Percentiles rank a stretch among this genome's conserved stretches.
Evolutionary conservation across 306 rosid species (phyloP).

Genomic region (Trifolium repens): DNA sequence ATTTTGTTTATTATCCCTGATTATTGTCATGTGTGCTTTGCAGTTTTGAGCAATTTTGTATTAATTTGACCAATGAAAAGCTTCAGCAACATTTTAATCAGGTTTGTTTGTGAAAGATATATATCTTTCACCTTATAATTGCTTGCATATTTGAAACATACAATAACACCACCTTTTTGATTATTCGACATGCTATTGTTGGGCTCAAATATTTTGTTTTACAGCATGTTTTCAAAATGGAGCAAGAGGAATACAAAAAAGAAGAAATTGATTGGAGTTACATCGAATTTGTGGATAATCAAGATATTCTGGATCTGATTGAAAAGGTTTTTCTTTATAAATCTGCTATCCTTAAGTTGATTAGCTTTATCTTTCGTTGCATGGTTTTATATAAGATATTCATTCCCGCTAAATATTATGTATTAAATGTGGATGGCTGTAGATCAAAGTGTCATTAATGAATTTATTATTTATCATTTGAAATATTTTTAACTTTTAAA

Average conservation of each 20-base stretch:
- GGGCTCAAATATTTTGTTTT: conserved; percentile 42
- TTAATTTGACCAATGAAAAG: conserved; percentile 97
- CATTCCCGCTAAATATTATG: neutral
- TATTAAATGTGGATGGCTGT: neutral
- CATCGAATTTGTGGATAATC: conserved; percentile 97
- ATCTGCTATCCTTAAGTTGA: conserved; percentile 29
- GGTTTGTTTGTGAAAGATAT: conserved; percentile 53
- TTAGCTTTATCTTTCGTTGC: conserved; percentile 22
- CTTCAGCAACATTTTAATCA: conserved; percentile 99
- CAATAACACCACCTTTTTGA: neutral
- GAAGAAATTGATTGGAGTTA: conserved; percentile 99
- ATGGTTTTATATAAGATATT: conserved; percentile 34
- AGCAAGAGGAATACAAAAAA: conserved; percentile 98
- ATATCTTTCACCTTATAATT: neutral
- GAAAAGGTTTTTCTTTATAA: conserved; percentile 77
- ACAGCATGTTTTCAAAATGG: conserved; percentile 99
- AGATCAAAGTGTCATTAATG: neutral
- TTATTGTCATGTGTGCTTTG: conserved; percentile 32
- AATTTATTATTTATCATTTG: conserved; percentile 28
- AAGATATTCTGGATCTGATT: conserved; percentile 92
- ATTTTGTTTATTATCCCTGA: conserved; percentile 19
- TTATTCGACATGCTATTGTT: conserved; percentile 21
- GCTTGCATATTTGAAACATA: conserved; percentile 24
- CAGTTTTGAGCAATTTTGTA: conserved; percentile 99
- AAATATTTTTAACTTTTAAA: conserved; percentile 14